Percentiles rank a stretch among this genome's conserved stretches.
Conservation (phyloP, 148 eudicot genomes). For the Silene uniflora region DNA sequence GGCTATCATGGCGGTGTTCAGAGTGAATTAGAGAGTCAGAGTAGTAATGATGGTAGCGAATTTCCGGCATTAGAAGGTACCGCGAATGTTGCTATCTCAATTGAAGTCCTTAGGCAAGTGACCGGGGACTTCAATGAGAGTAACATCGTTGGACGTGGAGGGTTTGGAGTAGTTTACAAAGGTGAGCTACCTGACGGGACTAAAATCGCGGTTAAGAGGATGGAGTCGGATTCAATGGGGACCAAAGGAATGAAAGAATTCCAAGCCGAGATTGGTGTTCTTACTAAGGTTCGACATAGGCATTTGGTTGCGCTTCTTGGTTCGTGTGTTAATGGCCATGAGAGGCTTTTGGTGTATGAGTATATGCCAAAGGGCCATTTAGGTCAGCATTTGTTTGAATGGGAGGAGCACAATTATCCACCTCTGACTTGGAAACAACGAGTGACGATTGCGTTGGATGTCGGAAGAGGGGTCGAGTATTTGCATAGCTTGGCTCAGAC, state of each 20-base stretch:
- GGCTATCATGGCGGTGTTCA: slow-evolving; percentile 25
- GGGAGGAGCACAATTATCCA: slow-evolving; percentile 20
- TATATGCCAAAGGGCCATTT: slow-evolving; percentile 81
- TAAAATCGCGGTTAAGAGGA: slow-evolving; percentile 79
- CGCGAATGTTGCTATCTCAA: slow-evolving; percentile 23
- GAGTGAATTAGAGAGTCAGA: slow-evolving; percentile 28
- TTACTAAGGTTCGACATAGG: slow-evolving; percentile 73
- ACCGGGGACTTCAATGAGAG: slow-evolving; percentile 58
- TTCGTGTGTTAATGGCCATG: slow-evolving; percentile 53
- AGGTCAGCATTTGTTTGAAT: slow-evolving; percentile 32
- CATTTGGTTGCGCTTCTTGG: slow-evolving; percentile 76
- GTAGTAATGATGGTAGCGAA: slow-evolving; percentile 31
- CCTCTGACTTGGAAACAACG: slow-evolving; percentile 28
- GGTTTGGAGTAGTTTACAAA: slow-evolving; percentile 66
- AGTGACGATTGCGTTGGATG: slow-evolving; percentile 26
- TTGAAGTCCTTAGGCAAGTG: slow-evolving; percentile 49
- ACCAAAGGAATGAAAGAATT: slow-evolving; percentile 65
- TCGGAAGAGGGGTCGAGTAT: slow-evolving; percentile 30
- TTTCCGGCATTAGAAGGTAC: slow-evolving; percentile 25
- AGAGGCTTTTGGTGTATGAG: slow-evolving; percentile 79
- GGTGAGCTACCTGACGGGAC: slow-evolving; percentile 74
- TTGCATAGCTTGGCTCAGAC: slow-evolving; percentile 27
- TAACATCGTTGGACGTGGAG: slow-evolving; percentile 61
- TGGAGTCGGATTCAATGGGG: slow-evolving; percentile 50
- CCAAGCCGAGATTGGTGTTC: slow-evolving; percentile 74